phyloP scores from a whole-genome alignment of 2,329 filamentous ascomycete species.

The Chaetomiaceae sp. region DNA sequence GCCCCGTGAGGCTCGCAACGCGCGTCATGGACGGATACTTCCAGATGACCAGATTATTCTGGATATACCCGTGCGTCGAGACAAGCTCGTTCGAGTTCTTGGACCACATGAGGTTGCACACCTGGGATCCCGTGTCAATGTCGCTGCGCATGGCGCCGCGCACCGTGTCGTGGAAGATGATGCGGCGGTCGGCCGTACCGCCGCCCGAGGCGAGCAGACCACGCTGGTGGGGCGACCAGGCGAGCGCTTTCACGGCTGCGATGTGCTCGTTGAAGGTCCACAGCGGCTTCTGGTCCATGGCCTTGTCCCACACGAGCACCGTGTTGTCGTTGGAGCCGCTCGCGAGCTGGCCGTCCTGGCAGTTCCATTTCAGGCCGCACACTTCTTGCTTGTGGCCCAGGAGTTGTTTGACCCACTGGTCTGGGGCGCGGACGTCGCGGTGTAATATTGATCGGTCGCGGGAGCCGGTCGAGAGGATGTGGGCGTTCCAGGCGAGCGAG shows the following conservation, averaged over 20 bases:
- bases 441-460: conserved; percentile 92
- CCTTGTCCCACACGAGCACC: conserved; percentile 96
- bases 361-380: conserved; percentile 95
- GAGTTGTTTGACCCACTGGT: conserved; percentile 83
- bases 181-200: conserved; percentile 90
- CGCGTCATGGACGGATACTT: conserved; percentile 99
- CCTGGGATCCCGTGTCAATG: conserved; percentile 93
- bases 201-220: conserved; percentile 92
- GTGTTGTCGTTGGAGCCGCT: conserved; percentile 99
- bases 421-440: conserved; percentile 86
- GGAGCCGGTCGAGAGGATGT: conserved; percentile 93
- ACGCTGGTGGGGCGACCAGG: conserved; percentile 95
- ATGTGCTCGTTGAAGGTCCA: conserved; percentile 95
- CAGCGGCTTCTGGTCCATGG: conserved; percentile 83
- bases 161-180: conserved; percentile 96
- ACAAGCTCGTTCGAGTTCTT: conserved; percentile 98
- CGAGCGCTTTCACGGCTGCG: conserved; percentile 94
- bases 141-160: conserved; percentile 78
- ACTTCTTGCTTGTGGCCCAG: conserved; percentile 97
- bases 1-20: conserved; percentile 88
- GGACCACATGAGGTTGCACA: conserved; percentile 97
- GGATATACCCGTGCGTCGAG: conserved; percentile 92
- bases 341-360: conserved; percentile 88
- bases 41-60: conserved; percentile 99
- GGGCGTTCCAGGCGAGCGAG: conserved; percentile 94